Evolutionary conservation across 257 asterid genomes (phyloP).

Genomic region (Capsicum pubescens): DNA sequence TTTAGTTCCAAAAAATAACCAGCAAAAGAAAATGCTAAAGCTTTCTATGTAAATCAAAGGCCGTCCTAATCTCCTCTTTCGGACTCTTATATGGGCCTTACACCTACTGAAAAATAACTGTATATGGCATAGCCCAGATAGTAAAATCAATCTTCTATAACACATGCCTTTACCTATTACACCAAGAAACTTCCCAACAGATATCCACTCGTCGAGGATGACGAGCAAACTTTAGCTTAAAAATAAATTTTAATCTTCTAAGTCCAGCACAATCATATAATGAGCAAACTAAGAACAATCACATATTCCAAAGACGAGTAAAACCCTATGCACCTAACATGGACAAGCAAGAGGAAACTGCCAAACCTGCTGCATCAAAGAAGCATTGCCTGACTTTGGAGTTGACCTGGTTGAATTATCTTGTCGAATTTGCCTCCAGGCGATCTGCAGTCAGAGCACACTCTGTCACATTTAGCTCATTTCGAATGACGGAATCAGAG

Average conservation of each 20-base stretch:
- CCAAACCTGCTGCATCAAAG: conserved; percentile 81
- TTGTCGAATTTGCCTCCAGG: conserved; percentile 52
- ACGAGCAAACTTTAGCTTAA: conserved; percentile 8
- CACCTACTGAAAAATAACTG: not conserved
- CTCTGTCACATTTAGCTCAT: conserved; percentile 31
- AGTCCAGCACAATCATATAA: conserved; percentile 4
- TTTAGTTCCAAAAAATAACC: not conserved
- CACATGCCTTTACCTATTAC: conserved; percentile 16
- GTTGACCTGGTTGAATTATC: conserved; percentile 61
- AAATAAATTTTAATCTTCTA: not conserved
- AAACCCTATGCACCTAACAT: conserved; percentile 18
- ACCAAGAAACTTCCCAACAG: conserved; percentile 12
- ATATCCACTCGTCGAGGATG: conserved; percentile 5
- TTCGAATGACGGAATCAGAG: conserved; percentile 19
- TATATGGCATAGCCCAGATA: not conserved
- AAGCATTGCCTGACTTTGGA: conserved; percentile 68
- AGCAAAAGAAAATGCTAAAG: conserved; percentile 8
- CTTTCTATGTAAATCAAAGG: conserved; percentile 6
- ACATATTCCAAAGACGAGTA: conserved; percentile 25
- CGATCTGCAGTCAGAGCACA: conserved; percentile 53
- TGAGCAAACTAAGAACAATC: conserved; percentile 6
- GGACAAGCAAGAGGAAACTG: conserved; percentile 19
- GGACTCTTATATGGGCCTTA: not conserved
- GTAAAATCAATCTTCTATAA: not conserved
- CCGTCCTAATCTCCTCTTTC: not conserved